Percentiles rank a stretch among this genome's conserved stretches.
Conservation (phyloP, 345 rosid genomes). For the Boechera stricta region DNA sequence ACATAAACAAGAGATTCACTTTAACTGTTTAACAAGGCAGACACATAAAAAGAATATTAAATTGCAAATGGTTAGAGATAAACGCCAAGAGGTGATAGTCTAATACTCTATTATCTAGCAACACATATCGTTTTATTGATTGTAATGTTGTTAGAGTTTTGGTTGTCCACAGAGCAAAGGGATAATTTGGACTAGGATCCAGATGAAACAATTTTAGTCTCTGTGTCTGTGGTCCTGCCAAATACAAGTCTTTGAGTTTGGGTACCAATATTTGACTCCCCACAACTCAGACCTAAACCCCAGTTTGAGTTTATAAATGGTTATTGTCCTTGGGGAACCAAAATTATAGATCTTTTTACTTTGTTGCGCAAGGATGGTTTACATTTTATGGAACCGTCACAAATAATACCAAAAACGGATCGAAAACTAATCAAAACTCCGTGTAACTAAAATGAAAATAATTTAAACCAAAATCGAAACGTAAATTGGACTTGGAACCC, state of each 20-base stretch:
- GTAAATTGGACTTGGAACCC: no score
- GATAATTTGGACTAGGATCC: background rate
- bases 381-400: background rate
- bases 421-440: no score
- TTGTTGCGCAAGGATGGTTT: background rate
- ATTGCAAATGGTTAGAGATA: background rate
- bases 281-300: background rate
- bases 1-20: background rate
- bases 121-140: no score
- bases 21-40: background rate
- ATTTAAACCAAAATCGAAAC: no score
- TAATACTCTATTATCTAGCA: background rate
- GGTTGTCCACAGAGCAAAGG: background rate
- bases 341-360: background rate
- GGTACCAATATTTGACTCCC: background rate
- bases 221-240: background rate
- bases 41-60: background rate
- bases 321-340: background rate
- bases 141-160: background rate
- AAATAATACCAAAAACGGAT: background rate
- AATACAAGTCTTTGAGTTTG: background rate
- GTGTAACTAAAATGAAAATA: no score
- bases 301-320: background rate
- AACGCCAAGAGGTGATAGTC: slow-evolving; percentile 7
- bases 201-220: background rate